Percentiles rank a stretch among this genome's conserved stretches.
These are phyloP conservation scores for Pseudocercospora musae DNA, from an alignment of 2,329 filamentous ascomycete species.

Conservation along the genomic window DNA sequence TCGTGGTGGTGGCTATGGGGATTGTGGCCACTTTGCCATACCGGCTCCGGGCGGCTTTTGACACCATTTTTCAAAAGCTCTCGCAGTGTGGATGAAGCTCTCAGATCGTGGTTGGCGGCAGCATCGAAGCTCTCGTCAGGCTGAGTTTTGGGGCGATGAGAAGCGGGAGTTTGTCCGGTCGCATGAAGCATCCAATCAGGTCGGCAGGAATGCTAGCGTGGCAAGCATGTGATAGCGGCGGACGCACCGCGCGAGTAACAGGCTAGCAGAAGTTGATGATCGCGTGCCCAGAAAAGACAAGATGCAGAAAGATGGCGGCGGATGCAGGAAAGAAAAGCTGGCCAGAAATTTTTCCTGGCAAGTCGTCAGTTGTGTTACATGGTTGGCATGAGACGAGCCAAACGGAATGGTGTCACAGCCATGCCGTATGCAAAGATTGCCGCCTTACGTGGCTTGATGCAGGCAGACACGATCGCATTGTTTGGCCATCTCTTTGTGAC, in stretches of 20 bases:
- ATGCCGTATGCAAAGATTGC: background rate
- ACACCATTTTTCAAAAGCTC: background rate
- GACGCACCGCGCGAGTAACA: background rate
- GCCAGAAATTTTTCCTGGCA: background rate
- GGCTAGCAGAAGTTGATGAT: background rate
- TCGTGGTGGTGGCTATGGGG: background rate
- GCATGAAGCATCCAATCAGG: background rate
- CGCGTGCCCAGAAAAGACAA: background rate
- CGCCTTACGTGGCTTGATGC: slow-evolving; percentile 5
- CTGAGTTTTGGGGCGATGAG: slow-evolving; percentile 3
- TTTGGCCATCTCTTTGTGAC: background rate
- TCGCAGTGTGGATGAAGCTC: background rate
- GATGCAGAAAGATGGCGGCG: background rate
- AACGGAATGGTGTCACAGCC: background rate
- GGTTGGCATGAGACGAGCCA: background rate
- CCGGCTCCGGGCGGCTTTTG: background rate
- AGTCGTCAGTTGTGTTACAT: background rate
- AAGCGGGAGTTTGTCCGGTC: background rate
- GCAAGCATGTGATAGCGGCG: background rate
- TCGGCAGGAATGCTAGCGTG: background rate
- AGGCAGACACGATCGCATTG: background rate
- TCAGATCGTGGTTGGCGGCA: background rate
- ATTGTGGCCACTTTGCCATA: background rate
- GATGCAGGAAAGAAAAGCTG: background rate
- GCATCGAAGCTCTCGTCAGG: slow-evolving; percentile 3